These are phyloP conservation scores for Ogataea ganodermae DNA, from an alignment of 805 yeast genomes.

Conservation along the genomic window DNA sequence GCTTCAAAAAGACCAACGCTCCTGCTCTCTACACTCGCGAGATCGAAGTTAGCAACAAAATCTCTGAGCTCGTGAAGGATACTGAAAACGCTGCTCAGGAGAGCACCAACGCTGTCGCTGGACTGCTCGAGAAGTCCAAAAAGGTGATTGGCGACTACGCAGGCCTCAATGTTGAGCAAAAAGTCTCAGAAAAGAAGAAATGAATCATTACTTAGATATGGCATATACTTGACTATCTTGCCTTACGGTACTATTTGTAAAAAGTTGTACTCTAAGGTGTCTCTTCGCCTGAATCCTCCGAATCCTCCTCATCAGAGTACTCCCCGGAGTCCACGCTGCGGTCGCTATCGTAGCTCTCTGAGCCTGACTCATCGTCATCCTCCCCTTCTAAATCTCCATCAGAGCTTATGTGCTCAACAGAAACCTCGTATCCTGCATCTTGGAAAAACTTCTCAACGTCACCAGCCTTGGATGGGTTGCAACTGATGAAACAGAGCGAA, in stretches of 20 bases:
- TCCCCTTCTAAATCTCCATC: constrained; percentile 29
- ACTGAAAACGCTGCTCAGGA: constrained; percentile 45
- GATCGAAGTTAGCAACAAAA: constrained; percentile 45
- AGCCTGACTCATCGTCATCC: constrained; percentile 32
- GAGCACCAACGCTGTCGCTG: constrained; percentile 40
- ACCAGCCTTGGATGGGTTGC: constrained; percentile 66
- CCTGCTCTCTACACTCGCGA: constrained; percentile 71
- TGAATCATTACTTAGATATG: constrained; percentile 10
- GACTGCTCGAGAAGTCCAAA: constrained; percentile 37
- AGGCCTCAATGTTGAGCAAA: constrained; percentile 69
- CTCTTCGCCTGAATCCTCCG: no score
- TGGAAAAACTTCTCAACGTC: constrained; percentile 49
- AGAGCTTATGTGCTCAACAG: constrained; percentile 53
- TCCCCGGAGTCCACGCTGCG: constrained; percentile 5
- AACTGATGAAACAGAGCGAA: constrained; percentile 67
- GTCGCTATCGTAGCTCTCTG: constrained; percentile 29
- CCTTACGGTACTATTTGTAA: constrained; percentile 4
- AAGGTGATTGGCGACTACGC: constrained; percentile 53
- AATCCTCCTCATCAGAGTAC: constrained; percentile 12
- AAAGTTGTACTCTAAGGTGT: no score
- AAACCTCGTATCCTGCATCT: constrained; percentile 57
- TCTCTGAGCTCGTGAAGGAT: constrained; percentile 45
- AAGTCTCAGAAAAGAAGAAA: constrained; percentile 51
- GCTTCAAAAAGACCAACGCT: constrained; percentile 56
- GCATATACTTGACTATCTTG: background rate